phyloP scores from a whole-genome alignment of 2,329 filamentous ascomycete species.

The Paracorniculantispora psalliotae region DNA sequence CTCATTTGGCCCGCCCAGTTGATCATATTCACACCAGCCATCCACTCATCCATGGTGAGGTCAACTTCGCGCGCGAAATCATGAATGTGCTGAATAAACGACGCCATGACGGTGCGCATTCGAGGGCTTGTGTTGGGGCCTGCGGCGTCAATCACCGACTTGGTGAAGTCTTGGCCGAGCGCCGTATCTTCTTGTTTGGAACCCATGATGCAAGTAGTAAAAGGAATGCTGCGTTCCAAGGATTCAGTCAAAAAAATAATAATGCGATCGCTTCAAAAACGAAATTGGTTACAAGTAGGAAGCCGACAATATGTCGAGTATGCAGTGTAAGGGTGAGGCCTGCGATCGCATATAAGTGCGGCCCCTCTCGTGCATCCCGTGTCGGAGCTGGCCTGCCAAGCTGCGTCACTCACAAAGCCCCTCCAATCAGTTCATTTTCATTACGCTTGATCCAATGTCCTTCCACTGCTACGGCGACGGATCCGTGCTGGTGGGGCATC shows the following conservation, averaged over 20 bases:
- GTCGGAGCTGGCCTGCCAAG: neutral
- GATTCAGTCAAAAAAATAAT: too few species aligned
- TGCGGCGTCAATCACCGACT: constrained; percentile 67
- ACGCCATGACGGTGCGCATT: constrained; percentile 61
- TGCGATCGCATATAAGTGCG: neutral
- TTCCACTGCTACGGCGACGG: neutral
- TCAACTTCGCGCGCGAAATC: constrained; percentile 77
- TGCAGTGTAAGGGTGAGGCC: neutral
- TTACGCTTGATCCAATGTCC: neutral
- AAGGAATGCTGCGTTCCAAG: neutral
- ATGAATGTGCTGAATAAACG: constrained; percentile 69
- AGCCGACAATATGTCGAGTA: neutral
- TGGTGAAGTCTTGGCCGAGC: constrained; percentile 56
- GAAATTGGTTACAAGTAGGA: neutral
- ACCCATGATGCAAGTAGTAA: constrained; percentile 1
- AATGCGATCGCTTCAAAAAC: neutral
- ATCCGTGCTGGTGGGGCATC: neutral
- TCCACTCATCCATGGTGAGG: constrained; percentile 77
- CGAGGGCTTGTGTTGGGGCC: constrained; percentile 66
- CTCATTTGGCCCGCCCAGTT: constrained; percentile 64
- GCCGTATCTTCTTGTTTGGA: constrained; percentile 17
- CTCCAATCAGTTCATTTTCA: constrained; percentile 9
- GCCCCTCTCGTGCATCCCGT: too few species aligned
- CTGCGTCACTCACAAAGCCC: neutral
- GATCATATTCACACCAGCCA: constrained; percentile 58